Percentiles rank a stretch among this genome's conserved stretches.
phyloP scores from a whole-genome alignment of 768 basidiomycete species.

The Tricholoma furcatifolium region DNA sequence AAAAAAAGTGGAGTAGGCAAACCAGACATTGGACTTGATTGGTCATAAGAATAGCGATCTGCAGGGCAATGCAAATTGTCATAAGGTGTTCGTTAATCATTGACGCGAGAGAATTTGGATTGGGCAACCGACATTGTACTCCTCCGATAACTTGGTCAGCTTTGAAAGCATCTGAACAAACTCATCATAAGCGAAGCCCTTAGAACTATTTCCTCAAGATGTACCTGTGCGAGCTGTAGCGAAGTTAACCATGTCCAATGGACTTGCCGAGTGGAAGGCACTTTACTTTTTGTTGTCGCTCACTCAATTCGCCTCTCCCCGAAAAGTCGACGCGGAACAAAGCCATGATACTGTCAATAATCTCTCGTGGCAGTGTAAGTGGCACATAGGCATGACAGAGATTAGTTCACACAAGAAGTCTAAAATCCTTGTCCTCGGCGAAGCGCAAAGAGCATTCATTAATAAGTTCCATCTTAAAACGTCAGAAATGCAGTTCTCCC shows the following conservation, averaged over 20 bases:
- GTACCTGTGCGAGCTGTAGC: slow-evolving; percentile 79
- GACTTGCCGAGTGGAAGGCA: background rate
- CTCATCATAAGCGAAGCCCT: background rate
- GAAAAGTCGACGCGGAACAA: slow-evolving; percentile 93
- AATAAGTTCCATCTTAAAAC: slow-evolving; percentile 80
- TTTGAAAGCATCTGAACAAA: slow-evolving; percentile 79
- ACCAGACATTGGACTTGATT: slow-evolving; percentile 87
- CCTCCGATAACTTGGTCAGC: slow-evolving; percentile 88
- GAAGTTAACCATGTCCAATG: slow-evolving; percentile 12
- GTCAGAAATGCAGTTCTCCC: slow-evolving; percentile 1
- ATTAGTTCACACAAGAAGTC: slow-evolving; percentile 51
- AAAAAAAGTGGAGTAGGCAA: background rate
- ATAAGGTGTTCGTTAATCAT: no score
- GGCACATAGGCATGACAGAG: background rate
- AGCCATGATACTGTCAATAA: slow-evolving; percentile 97
- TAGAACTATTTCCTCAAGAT: background rate
- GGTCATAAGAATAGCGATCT: slow-evolving; percentile 86
- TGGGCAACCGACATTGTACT: slow-evolving; percentile 65
- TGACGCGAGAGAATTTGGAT: background rate
- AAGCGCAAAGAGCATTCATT: slow-evolving; percentile 87
- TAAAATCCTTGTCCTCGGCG: slow-evolving; percentile 85
- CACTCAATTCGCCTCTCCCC: slow-evolving; percentile 91
- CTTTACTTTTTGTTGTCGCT: slow-evolving; percentile 84
- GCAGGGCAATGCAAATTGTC: slow-evolving; percentile 16
- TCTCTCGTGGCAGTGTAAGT: slow-evolving; percentile 42